Conservation (phyloP, 768 basidiomycete genomes). For the Pisolithus microcarpus region DNA sequence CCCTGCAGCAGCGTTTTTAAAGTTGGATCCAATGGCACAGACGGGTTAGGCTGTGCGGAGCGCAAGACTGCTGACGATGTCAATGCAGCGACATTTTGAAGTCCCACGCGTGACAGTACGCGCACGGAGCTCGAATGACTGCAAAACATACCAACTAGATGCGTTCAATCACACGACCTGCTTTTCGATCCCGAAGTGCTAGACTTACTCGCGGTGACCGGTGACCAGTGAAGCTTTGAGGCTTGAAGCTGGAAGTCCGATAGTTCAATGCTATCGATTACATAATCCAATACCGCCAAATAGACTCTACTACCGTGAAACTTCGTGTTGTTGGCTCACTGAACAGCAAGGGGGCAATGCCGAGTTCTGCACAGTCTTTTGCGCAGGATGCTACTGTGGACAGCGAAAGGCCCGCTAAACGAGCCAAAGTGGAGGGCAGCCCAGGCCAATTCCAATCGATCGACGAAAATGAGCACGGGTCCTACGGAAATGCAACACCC, state of each 20-base stretch:
- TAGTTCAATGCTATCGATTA: not conserved
- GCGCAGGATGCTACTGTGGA: constrained; percentile 4
- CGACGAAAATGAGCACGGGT: constrained; percentile 19
- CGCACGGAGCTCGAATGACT: constrained; percentile 19
- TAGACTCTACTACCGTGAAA: not conserved
- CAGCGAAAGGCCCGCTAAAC: constrained; percentile 25
- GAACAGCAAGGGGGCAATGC: constrained; percentile 8
- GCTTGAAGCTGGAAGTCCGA: not conserved
- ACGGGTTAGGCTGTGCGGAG: constrained; percentile 46
- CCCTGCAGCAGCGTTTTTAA: constrained; percentile 56
- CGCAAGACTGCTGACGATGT: constrained; percentile 26
- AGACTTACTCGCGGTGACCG: not conserved
- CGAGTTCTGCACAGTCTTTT: constrained; percentile 6
- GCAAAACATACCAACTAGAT: constrained; percentile 14
- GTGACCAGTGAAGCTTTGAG: not conserved
- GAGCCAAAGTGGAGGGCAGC: constrained; percentile 18
- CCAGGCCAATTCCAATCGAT: constrained; percentile 10
- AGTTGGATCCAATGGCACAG: constrained; percentile 60
- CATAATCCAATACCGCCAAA: not conserved
- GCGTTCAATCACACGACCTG: not conserved
- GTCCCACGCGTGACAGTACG: constrained; percentile 16
- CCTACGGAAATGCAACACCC: constrained; percentile 25
- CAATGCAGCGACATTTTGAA: constrained; percentile 18
- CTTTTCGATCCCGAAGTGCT: not conserved
- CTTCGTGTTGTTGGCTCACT: not conserved